Evolutionary conservation across 768 basidiomycete genomes (phyloP).

Genomic region (Kwoniella dejecticola): DNA sequence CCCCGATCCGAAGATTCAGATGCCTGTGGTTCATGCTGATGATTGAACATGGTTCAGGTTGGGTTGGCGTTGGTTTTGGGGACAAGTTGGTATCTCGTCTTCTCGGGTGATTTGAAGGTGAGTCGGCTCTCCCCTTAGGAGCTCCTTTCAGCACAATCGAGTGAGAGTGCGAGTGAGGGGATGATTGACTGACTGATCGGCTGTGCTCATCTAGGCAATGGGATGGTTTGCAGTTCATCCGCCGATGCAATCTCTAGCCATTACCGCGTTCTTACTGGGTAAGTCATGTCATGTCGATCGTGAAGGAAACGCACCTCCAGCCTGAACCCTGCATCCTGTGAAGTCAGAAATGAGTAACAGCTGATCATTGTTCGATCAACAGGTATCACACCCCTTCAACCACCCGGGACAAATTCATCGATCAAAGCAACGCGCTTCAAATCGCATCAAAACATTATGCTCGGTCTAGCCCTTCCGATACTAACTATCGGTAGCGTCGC

Average conservation of each 20-base stretch:
- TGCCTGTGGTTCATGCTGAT: not conserved
- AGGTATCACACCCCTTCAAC: conserved; percentile 59
- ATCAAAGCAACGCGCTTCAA: conserved; percentile 65
- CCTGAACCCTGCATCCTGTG: too few relatives aligned
- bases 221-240: conserved; percentile 74
- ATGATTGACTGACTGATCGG: not conserved
- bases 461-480: conserved; percentile 63
- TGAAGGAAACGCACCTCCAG: too few relatives aligned
- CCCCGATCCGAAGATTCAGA: not conserved
- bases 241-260: conserved; percentile 63
- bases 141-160: not conserved
- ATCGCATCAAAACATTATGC: conserved; percentile 69
- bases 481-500: conserved; percentile 66
- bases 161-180: too few relatives aligned
- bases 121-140: not conserved
- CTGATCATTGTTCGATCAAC: not conserved
- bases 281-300: conserved; percentile 35
- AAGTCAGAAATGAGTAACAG: too few relatives aligned
- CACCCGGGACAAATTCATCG: conserved; percentile 68
- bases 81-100: conserved; percentile 42
- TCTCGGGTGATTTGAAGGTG: conserved; percentile 37
- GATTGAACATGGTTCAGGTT: conserved; percentile 8
- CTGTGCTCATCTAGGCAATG: conserved; percentile 10
- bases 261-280: conserved; percentile 69
- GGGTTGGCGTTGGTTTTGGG: conserved; percentile 42